Evolutionary conservation across 2,329 filamentous ascomycete genomes (phyloP).

Genomic region (Huntiella abstrusa): DNA sequence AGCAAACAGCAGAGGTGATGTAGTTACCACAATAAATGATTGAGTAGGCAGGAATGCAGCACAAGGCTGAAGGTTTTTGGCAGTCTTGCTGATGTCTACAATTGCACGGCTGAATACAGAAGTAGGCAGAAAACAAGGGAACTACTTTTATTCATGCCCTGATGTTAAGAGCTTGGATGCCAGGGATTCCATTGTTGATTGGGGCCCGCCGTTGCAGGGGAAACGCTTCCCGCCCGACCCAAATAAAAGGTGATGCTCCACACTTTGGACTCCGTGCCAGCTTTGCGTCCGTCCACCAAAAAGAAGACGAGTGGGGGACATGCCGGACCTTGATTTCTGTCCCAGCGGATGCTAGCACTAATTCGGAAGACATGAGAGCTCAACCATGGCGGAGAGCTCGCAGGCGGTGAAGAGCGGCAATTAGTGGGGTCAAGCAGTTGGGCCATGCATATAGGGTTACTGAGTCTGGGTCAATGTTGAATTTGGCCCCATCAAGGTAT

Average conservation of each 20-base stretch:
- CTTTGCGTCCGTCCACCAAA: too few relatives aligned
- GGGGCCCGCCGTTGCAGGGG: conserved; percentile 8
- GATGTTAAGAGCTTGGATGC: background rate
- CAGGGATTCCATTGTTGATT: conserved; percentile 5
- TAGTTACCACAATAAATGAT: background rate
- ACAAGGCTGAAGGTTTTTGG: conserved; percentile 9
- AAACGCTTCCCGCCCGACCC: conserved; percentile 2
- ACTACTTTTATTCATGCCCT: background rate
- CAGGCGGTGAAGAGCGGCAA: conserved; percentile 1
- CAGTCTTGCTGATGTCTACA: conserved; percentile 6
- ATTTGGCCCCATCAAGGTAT: too few relatives aligned
- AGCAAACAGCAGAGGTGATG: conserved; percentile 2
- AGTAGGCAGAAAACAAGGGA: conserved; percentile 2
- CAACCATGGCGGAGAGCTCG: background rate
- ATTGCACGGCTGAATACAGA: background rate
- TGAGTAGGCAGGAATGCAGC: background rate
- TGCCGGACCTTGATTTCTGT: too few relatives aligned
- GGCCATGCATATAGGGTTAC: background rate
- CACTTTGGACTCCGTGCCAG: too few relatives aligned
- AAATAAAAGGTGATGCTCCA: background rate
- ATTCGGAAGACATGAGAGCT: background rate
- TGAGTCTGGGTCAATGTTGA: background rate
- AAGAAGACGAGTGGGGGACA: too few relatives aligned
- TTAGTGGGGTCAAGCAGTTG: background rate
- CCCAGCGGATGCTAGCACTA: conserved; percentile 1